Conservation (phyloP, 768 basidiomycete species). For the Serendipita sp. region DNA sequence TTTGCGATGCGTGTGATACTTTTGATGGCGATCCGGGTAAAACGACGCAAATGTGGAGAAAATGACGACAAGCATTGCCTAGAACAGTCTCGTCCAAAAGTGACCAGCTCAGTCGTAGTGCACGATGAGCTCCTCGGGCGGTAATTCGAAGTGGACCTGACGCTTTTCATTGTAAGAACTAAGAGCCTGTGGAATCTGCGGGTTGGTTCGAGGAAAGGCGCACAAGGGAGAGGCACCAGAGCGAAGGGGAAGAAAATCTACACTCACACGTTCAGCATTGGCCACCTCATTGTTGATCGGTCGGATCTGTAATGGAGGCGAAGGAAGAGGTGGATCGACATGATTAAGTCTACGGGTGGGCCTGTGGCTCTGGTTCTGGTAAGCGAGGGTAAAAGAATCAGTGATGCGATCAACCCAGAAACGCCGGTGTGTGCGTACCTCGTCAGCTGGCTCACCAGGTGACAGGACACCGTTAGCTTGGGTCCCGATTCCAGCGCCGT, state of each 20-base stretch:
- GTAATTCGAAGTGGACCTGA: constrained; percentile 1
- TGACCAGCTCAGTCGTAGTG: background rate
- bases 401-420: too few relatives aligned
- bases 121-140: background rate
- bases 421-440: background rate
- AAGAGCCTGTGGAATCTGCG: background rate
- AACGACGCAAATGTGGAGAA: background rate
- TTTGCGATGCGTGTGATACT: background rate
- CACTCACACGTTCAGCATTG: background rate
- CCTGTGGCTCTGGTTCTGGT: too few relatives aligned
- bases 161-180: background rate
- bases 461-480: background rate
- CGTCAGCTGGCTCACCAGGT: constrained; percentile 1
- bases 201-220: background rate
- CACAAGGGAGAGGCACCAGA: background rate
- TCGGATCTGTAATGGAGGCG: too few relatives aligned
- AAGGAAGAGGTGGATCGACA: background rate
- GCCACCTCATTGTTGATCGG: background rate
- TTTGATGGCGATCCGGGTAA: background rate
- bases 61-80: background rate
- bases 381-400: too few relatives aligned
- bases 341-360: background rate
- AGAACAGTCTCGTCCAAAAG: background rate
- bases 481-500: background rate
- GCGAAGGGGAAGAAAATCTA: background rate